Base-by-base conservation (phyloP, 768 basidiomycete genomes). In the Leccinum uliginosum region DNA sequence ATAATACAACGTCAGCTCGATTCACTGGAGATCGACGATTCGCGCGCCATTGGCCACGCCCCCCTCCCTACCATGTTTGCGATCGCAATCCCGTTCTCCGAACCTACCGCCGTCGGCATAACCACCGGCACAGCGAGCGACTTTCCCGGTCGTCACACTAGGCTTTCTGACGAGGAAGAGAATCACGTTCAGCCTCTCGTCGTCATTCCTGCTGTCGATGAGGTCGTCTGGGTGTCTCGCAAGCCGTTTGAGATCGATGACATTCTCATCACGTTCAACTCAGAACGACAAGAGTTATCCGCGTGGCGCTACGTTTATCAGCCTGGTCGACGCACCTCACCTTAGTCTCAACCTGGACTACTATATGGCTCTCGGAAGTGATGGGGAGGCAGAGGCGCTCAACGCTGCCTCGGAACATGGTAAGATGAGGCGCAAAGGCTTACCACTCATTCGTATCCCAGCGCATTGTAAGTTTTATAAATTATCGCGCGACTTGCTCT, bases 61-160 rank as follows among this genome's bases (percentile, higher is more conserved):
- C 76, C 83, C 0, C 75, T 92, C n/a, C 89, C 91, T 0, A 91
- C 89, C 15, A 80, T 92, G 24, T 93, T 92, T 69, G 83, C 87
- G 17, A 75, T 93, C 59, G 86, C 84, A 9, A 87, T 83, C 62
- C 85, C 89, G 0, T 87, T 91, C 51, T 76, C 87, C 2, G 91
- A 93, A 70, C 80, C 88, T 50, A 78, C 81, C 23, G 80, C 86
- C 9, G 82, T 92, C 17, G 89, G 89, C 7, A 68, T 87, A 50
- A 86, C 89, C 1, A 70, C 74, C 6, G 82, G 83, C 0, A 86
- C 91, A 26, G 62, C 79, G 3, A 81, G 82, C 8, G 80, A 34
- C 66, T 75, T 57, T 57, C 69, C 61, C 51, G 70, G 53, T 51
- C 65, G 50, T 56, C 73, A 50, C 11, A 68, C 76, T 2, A 66